Evolutionary conservation across 78 protist species (phyloP), one percentile per base, ranked within the genome.

Genomic region (Chrysochromulina parva): DNA sequence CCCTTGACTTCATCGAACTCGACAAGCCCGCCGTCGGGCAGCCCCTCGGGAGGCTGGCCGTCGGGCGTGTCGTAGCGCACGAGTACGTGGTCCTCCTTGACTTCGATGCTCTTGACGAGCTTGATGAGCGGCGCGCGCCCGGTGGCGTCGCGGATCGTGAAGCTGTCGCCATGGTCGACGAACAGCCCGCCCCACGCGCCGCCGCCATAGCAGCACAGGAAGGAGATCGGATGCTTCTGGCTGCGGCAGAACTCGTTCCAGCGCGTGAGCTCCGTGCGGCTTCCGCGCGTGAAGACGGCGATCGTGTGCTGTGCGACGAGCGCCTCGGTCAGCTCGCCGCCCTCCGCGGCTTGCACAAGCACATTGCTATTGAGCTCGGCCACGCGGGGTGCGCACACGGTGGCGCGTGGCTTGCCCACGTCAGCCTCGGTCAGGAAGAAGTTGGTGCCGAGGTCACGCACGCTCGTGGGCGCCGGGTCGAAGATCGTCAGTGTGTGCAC

Each of bases 351-450:
- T 16, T 2, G 3, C 50, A 67, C 76, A 2, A 11, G 22, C 20
- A 67, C 76, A 11, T 9, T 2, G 13, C 48, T 28, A 10, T 67
- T 67, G 50, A 67, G 48, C 76, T 67, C 76, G 11, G 20, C 48
- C 48, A 67, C n/a, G 22, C 3, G 76, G 13, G 10, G 50, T 3
- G 11, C 76, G 48, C 76, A 67, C 28, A 48, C 76, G 48, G 2
- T 48, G 48, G 62, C 26, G 50, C 65, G 62, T 5, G 1, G 1
- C 11, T 0, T 1, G 50, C 62, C 66, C 19, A 90, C 48, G 48
- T 85, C 54, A 11, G 76, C 69, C 82, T 52, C 90, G 47, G 71
- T 9, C 26, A 78, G 73, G 52, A 53, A 93, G 89, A 74, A 93
- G 53, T 93, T 19, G 48, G 78, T 3, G 50, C 74, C 52, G n/a